These are phyloP conservation scores for Plasmodium gallinaceum DNA, from an alignment of 169 alveolate species.

Conservation along the genomic window DNA sequence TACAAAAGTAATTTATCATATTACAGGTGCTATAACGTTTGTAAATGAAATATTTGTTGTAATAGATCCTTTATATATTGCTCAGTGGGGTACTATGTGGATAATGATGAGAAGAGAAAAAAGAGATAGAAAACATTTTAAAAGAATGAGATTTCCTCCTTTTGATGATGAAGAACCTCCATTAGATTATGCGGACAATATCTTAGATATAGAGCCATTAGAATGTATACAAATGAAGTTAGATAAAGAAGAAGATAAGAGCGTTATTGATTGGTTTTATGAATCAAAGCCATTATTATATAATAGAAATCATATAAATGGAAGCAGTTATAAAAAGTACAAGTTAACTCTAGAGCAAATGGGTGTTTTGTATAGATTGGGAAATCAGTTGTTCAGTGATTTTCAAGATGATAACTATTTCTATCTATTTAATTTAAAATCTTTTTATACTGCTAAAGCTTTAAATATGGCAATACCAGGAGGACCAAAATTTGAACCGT, in stretches of 20 bases:
- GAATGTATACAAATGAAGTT: constrained; percentile 99
- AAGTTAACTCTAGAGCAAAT: constrained; percentile 95
- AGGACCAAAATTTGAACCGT: constrained; percentile 99
- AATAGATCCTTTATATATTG: constrained; percentile 99
- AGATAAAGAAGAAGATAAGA: constrained; percentile 98
- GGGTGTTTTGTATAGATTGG: constrained; percentile 98
- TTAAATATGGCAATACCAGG: constrained; percentile 99
- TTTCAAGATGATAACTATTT: constrained; percentile 97
- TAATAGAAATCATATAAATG: constrained; percentile 87
- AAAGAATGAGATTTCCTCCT: constrained; percentile 99
- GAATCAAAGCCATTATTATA: constrained; percentile 79
- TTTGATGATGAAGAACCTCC: constrained; percentile 99
- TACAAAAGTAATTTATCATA: constrained; percentile 97
- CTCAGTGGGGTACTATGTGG: constrained; percentile 99
- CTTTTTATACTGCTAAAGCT: constrained; percentile 99
- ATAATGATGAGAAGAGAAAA: constrained; percentile 99
- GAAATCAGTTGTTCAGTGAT: constrained; percentile 97
- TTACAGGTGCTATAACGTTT: constrained; percentile 99
- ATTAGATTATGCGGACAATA: constrained; percentile 99
- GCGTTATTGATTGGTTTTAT: constrained; percentile 99
- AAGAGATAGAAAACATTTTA: constrained; percentile 99
- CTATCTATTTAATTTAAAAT: constrained; percentile 96
- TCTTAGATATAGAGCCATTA: constrained; percentile 98
- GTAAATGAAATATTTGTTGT: constrained; percentile 99
- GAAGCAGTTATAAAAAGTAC: constrained; percentile 96